phyloP scores from a whole-genome alignment of 2,329 filamentous ascomycete genomes.

The Colletotrichum higginsianum region DNA sequence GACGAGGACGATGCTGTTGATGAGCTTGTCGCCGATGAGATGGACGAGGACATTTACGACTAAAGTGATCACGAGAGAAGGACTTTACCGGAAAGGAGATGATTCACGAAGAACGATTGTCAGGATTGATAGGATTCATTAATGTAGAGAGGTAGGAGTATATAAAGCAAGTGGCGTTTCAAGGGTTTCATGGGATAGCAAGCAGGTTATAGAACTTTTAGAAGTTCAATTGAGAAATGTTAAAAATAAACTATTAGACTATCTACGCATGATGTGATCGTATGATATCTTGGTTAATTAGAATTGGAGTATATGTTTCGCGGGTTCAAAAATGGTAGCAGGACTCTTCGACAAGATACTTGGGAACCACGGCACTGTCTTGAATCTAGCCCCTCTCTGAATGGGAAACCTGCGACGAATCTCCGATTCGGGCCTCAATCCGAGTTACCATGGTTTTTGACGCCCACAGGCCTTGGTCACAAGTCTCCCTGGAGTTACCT shows the following conservation, averaged over 20 bases:
- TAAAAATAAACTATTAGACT: not conserved
- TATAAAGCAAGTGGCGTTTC: constrained; percentile 25
- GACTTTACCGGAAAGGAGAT: not conserved
- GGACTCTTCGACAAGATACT: too few species aligned
- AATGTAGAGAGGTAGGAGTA: constrained; percentile 9
- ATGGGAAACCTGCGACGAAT: too few species aligned
- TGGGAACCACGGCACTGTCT: too few species aligned
- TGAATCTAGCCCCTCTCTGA: too few species aligned
- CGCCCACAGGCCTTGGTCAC: too few species aligned
- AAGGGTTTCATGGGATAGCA: constrained; percentile 4
- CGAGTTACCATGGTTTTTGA: too few species aligned
- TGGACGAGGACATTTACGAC: constrained; percentile 71
- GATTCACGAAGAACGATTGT: constrained; percentile 26
- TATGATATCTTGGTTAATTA: too few species aligned
- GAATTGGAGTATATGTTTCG: too few species aligned
- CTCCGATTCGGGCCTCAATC: too few species aligned
- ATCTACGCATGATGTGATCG: not conserved
- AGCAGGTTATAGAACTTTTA: constrained; percentile 7
- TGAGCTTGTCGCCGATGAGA: constrained; percentile 73
- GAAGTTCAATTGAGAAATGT: constrained; percentile 12
- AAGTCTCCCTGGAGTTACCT: too few species aligned
- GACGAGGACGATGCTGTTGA: constrained; percentile 82
- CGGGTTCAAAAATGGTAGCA: too few species aligned
- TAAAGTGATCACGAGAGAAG: constrained; percentile 44
- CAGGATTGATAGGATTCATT: not conserved